Percentiles rank a stretch among this genome's conserved stretches.
Conservation (phyloP, 192 early-diverging fungal species). For the Phlyctochytrium bullatum region DNA sequence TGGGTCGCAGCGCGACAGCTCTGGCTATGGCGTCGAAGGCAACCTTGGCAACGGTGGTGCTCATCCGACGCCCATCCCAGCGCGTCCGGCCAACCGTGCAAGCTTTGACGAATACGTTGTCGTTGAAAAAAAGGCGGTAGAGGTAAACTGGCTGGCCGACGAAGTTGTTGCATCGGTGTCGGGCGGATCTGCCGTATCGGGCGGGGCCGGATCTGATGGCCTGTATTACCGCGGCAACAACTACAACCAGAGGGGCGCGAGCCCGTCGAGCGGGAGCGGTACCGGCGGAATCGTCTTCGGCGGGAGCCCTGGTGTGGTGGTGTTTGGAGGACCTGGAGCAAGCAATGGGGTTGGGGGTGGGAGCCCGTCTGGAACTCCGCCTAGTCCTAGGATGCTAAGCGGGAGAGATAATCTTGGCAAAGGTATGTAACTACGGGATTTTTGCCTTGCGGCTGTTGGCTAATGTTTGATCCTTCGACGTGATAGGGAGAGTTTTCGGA, state of each 20-base stretch:
- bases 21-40: constrained; percentile 11
- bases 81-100: background rate
- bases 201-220: constrained; percentile 3
- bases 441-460: too few species aligned
- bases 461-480: background rate
- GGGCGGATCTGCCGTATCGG: background rate
- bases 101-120: constrained; percentile 55
- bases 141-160: constrained; percentile 54
- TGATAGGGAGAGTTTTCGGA: constrained; percentile 33
- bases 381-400: constrained; percentile 1
- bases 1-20: too few species aligned
- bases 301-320: background rate
- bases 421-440: too few species aligned
- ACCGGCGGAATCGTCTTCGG: background rate
- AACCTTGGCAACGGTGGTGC: too few species aligned
- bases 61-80: background rate
- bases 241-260: constrained; percentile 2
- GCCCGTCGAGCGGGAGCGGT: background rate
- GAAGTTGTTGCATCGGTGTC: constrained; percentile 19
- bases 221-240: background rate
- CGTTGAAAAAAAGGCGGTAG: constrained; percentile 46
- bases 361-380: background rate
- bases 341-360: too few species aligned
- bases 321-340: constrained; percentile 4
- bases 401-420: background rate